Conservation (phyloP, 768 basidiomycete genomes). For the Phlegmacium glaucopus region DNA sequence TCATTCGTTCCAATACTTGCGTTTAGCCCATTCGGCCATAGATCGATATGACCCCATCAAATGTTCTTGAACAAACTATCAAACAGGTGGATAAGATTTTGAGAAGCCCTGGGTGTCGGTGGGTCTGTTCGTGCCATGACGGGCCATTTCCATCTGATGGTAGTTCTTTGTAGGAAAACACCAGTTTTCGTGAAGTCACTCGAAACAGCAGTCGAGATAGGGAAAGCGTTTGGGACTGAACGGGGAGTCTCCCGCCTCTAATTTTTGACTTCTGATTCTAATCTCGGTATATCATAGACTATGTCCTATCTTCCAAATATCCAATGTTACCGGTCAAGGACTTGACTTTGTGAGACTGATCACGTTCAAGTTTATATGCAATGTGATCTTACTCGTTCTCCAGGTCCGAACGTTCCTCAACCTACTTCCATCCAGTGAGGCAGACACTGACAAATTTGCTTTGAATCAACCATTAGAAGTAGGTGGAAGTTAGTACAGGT, state of each 20-base stretch:
- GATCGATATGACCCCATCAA: conserved; percentile 98
- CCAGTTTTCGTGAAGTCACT: conserved; percentile 82
- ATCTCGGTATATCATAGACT: conserved; percentile 42
- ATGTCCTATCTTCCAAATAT: conserved; percentile 89
- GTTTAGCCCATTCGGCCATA: conserved; percentile 16
- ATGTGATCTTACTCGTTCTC: background rate
- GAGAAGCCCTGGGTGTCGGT: conserved; percentile 91
- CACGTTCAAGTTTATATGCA: too few species aligned
- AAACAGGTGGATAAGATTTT: conserved; percentile 93
- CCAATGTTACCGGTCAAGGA: conserved; percentile 94
- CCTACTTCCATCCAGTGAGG: conserved; percentile 83
- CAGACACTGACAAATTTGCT: conserved; percentile 77
- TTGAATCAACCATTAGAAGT: conserved; percentile 81
- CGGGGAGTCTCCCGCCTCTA: conserved; percentile 37
- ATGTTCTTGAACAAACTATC: conserved; percentile 86
- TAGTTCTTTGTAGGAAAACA: conserved; percentile 50
- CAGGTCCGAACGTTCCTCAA: conserved; percentile 90
- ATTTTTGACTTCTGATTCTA: too few species aligned
- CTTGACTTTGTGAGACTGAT: conserved; percentile 58
- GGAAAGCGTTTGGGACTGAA: conserved; percentile 70
- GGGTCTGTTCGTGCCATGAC: conserved; percentile 14
- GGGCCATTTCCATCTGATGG: background rate
- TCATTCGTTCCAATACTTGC: background rate
- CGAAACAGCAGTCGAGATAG: conserved; percentile 79
- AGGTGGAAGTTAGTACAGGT: background rate